Percentiles rank a stretch among this genome's conserved stretches.
phyloP scores from a whole-genome alignment of 306 rosid genomes.

The Sophora flavescens region DNA sequence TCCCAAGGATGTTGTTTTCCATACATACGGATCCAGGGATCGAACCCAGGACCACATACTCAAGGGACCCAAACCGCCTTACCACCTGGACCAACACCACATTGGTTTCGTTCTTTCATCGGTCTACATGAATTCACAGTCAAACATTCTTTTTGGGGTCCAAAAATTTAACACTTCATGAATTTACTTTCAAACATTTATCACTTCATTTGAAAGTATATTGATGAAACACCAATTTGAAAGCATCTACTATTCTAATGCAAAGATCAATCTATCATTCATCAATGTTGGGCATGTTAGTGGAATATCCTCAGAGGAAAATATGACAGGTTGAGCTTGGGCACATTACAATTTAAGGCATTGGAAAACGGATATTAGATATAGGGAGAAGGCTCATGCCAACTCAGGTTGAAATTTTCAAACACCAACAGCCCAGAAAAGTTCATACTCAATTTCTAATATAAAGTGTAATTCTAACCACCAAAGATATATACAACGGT shows the following conservation, averaged over 20 bases:
- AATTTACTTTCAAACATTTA: neutral
- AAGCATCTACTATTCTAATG: neutral
- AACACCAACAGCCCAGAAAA: neutral
- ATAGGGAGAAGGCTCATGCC: neutral
- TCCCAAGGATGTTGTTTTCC: no score
- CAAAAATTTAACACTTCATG: neutral
- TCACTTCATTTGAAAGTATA: neutral
- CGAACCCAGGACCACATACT: no score
- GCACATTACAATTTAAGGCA: neutral
- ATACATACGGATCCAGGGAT: no score
- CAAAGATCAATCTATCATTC: neutral
- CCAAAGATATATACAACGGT: neutral
- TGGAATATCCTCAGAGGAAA: constrained; percentile 11
- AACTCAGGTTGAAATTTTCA: constrained; percentile 19
- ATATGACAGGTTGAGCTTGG: neutral
- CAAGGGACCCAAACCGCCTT: no score
- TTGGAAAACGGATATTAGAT: neutral
- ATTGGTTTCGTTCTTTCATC: neutral
- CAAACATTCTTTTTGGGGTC: neutral
- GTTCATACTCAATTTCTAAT: neutral
- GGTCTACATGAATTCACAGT: neutral
- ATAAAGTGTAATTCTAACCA: constrained; percentile 4
- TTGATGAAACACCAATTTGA: neutral
- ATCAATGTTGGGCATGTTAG: neutral
- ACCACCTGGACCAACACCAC: no score